These are phyloP conservation scores for Artemisia tridentata DNA, from an alignment of 129 eudicot species.

Conservation along the genomic window DNA sequence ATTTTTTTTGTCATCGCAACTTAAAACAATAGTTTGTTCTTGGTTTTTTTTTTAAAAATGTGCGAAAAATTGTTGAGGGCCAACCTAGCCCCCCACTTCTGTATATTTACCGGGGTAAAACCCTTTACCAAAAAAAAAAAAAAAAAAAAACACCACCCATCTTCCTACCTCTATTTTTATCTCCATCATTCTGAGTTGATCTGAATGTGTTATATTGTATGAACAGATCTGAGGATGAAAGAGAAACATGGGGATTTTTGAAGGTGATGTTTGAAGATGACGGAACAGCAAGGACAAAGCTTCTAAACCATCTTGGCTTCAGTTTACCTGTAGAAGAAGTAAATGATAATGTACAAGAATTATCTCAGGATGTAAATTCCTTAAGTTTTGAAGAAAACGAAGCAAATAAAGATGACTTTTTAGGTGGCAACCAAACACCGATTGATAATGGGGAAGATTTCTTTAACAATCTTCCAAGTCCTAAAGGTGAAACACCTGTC, in stretches of 20 bases:
- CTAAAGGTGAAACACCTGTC: slow-evolving; percentile 79
- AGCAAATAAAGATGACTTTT: slow-evolving; percentile 32
- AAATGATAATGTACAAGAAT: slow-evolving; percentile 36
- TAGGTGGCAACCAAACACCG: slow-evolving; percentile 29
- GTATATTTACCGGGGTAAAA: too few species aligned
- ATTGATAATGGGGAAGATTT: slow-evolving; percentile 84
- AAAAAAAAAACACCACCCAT: too few species aligned
- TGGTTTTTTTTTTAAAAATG: too few species aligned
- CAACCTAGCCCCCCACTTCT: too few species aligned
- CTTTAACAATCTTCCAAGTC: slow-evolving; percentile 93
- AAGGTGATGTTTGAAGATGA: slow-evolving; percentile 95
- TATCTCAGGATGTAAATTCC: slow-evolving; percentile 55
- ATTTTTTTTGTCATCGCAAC: too few species aligned
- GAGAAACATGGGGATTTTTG: slow-evolving; percentile 89
- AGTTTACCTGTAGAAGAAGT: slow-evolving; percentile 60
- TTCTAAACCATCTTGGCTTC: slow-evolving; percentile 81
- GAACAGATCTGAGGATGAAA: slow-evolving; percentile 71
- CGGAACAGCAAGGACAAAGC: slow-evolving; percentile 83
- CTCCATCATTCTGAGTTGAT: slow-evolving; percentile 9
- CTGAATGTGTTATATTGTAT: not conserved
- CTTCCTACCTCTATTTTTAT: not conserved
- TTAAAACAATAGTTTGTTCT: too few species aligned
- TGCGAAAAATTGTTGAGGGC: too few species aligned
- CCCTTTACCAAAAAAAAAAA: too few species aligned
- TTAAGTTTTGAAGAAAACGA: slow-evolving; percentile 49